Base-by-base conservation (phyloP, 306 rosid genomes). In the Biancaea sappan region DNA sequence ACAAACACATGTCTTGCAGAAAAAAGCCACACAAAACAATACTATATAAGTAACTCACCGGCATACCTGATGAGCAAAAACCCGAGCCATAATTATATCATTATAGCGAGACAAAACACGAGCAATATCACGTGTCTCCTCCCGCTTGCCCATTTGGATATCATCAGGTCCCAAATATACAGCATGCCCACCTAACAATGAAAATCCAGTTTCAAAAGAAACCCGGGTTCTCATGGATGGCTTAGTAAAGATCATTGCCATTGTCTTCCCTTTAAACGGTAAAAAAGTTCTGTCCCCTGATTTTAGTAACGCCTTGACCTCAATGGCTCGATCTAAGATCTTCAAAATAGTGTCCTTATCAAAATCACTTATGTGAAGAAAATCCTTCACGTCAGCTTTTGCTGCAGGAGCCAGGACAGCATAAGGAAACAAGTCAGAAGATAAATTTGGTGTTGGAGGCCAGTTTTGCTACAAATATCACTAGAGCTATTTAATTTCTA, bases 131-230 rank as follows among this genome's bases (percentile, higher is more conserved):
- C 96, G 85, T 75, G 98, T 92, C 85, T 95, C 99, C 88, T 95
- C 99, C 71, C 97, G 90, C 88, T 92, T 92, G 8, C 98, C 99
- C 96, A 95, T 95, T 77, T 92, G 99, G 70, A 95, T 95, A 52
- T 90, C 97, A 82, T 92, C 73, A 4, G 99, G 99, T 73, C 98
- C 99, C 61, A 95, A 80, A 82, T 92, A 92, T 73, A 86, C 77
- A 50, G 99, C 96, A 86, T 92, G 99, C 2, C 99, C 99, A 44
- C 99, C 98, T 13, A 95, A 83, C 87, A 83, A 79, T 47, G 64
- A 57, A 86, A 95, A 95, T 34, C 99, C 96, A 75, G 96, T 87
- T 89, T 95, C 99, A 60, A 95, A 95, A 29, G 99, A 95, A 77
- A 95, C 97, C 43, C 97, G 76, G 0, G 98, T 95, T 80, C 98